phyloP scores from a whole-genome alignment of 805 yeast genomes.

The Brettanomyces naardenensis region DNA sequence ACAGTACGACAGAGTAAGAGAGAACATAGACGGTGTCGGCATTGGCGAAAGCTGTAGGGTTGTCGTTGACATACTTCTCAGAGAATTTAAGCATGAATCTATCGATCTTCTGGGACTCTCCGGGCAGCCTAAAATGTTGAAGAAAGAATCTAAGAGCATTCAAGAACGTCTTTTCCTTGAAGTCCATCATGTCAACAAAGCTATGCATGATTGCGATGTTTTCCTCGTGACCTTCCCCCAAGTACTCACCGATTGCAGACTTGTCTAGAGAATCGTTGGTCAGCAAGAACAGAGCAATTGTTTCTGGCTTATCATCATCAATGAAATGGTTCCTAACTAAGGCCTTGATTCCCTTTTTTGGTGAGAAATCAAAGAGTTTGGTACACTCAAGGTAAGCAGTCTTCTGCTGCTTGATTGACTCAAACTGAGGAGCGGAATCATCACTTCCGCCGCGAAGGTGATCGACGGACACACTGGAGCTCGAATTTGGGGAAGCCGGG shows the following conservation, averaged over 20 bases:
- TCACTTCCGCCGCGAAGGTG: constrained; percentile 11
- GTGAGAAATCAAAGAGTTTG: constrained; percentile 73
- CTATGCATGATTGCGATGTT: constrained; percentile 85
- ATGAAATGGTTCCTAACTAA: constrained; percentile 62
- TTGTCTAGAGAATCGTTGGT: constrained; percentile 69
- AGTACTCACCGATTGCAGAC: constrained; percentile 77
- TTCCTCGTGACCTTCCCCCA: constrained; percentile 81
- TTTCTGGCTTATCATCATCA: constrained; percentile 47
- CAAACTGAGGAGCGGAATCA: constrained; percentile 71
- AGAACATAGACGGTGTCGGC: constrained; percentile 93
- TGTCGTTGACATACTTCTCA: constrained; percentile 80
- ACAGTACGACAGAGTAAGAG: constrained; percentile 85
- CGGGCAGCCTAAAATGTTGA: constrained; percentile 90
- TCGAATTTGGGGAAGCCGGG: constrained; percentile 19
- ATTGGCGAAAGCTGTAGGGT: constrained; percentile 79
- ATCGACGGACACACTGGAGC: constrained; percentile 10
- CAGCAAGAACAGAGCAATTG: constrained; percentile 69
- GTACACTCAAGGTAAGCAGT: constrained; percentile 74
- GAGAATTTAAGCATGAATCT: constrained; percentile 96
- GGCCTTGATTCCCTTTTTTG: constrained; percentile 66
- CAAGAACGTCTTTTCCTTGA: constrained; percentile 59
- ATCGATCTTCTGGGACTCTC: constrained; percentile 97
- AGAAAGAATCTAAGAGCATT: constrained; percentile 80
- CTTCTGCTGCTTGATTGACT: constrained; percentile 73
- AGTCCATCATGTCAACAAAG: constrained; percentile 84